These are phyloP conservation scores for Petunia axillaris DNA, from an alignment of 257 asterid genomes.

Conservation along the genomic window DNA sequence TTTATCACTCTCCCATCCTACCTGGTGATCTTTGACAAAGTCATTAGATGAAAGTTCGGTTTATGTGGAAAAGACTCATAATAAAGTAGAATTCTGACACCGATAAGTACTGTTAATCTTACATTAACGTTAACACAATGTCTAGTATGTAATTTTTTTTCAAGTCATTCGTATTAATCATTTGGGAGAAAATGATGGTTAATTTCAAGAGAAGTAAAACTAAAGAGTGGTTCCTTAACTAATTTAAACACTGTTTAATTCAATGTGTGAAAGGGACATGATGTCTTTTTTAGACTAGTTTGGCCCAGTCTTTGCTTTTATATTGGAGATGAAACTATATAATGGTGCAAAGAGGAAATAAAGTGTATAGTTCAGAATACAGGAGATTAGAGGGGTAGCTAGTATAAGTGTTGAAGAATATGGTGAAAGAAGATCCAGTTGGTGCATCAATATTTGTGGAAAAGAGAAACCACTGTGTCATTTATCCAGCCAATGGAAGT, in stretches of 20 bases:
- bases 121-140: not conserved
- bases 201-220: not conserved
- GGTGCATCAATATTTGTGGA: conserved; percentile 26
- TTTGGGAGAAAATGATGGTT: not conserved
- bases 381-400: conserved; percentile 23
- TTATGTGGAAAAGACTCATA: conserved; percentile 9
- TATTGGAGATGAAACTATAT: conserved; percentile 13
- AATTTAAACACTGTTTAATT: not conserved
- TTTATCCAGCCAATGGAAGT: conserved; percentile 32
- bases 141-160: not conserved
- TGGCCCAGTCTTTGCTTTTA: not conserved
- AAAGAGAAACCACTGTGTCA: conserved; percentile 29
- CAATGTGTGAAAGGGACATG: conserved; percentile 12
- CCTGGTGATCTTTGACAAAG: not conserved
- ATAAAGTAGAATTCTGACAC: not conserved
- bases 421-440: conserved; percentile 17
- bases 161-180: not conserved
- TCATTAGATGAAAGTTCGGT: not conserved
- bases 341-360: conserved; percentile 7
- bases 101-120: not conserved
- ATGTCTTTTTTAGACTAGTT: too few species aligned
- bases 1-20: not conserved
- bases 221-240: not conserved
- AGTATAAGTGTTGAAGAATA: conserved; percentile 14
- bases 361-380: not conserved